These are phyloP conservation scores for Thalia dealbata DNA, from an alignment of 176 grass and related monocot species.

Conservation along the genomic window DNA sequence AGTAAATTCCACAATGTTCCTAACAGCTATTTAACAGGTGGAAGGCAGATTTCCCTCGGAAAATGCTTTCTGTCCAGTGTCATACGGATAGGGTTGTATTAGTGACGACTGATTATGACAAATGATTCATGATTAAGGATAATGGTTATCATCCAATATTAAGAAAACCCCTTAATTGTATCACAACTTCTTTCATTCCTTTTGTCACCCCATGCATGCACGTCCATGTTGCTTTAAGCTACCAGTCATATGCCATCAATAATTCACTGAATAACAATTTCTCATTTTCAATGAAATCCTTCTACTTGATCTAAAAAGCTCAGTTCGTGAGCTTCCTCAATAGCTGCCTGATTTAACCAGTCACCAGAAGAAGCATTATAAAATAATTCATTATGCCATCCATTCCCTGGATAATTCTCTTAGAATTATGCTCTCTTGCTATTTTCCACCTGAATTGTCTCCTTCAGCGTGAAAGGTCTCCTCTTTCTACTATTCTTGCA, in stretches of 20 bases:
- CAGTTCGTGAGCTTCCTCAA: background rate
- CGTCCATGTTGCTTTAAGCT: background rate
- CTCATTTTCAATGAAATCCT: background rate
- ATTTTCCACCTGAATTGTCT: background rate
- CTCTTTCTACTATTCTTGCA: no score
- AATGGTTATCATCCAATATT: background rate
- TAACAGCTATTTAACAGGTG: background rate
- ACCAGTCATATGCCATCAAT: background rate
- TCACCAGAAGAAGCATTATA: background rate
- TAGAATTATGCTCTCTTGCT: background rate
- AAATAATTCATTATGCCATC: background rate
- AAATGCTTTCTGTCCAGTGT: background rate
- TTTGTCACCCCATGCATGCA: background rate
- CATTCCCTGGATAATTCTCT: background rate
- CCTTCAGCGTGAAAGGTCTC: background rate
- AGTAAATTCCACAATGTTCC: background rate
- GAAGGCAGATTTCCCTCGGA: background rate
- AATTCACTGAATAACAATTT: background rate
- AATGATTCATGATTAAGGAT: background rate
- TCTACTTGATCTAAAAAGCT: background rate
- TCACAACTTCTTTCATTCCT: background rate
- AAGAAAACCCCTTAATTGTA: background rate
- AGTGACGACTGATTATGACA: background rate
- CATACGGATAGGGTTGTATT: background rate
- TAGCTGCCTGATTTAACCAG: background rate